Evolutionary conservation across 208 protist species (phyloP).

Genomic region (Naegleria lovaniensis): DNA sequence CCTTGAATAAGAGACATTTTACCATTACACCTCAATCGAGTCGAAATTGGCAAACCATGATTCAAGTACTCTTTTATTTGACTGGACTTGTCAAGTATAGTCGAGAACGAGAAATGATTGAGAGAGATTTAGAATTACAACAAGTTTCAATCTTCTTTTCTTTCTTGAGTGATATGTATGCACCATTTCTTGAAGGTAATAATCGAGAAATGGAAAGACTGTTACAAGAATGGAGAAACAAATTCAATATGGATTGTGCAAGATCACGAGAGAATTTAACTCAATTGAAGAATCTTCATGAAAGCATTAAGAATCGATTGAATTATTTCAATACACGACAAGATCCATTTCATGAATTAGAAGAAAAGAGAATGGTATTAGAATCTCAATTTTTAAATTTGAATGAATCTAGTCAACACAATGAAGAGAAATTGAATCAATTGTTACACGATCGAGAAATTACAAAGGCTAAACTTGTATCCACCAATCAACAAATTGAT

Average conservation of each 20-base stretch:
- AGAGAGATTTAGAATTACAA: not conserved
- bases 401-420: not conserved
- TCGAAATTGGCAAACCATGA: not conserved
- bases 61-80: not conserved
- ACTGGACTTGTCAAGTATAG: not conserved
- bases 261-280: not conserved
- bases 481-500: not conserved
- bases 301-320: not conserved
- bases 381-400: not conserved
- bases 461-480: not conserved
- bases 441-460: not conserved
- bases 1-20: not conserved
- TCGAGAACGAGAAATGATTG: not conserved
- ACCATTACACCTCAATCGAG: not conserved
- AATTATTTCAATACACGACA: not conserved
- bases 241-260: not conserved
- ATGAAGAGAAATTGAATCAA: not conserved
- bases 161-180: not conserved
- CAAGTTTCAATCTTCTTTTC: not conserved
- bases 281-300: not conserved
- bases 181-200: not conserved
- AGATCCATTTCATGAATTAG: not conserved
- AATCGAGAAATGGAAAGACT: not conserved
- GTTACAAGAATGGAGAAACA: not conserved
- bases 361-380: not conserved